A percentile compares a stretch with the other conserved stretches of the same genome.
Evolutionary conservation across 2,329 filamentous ascomycete genomes (phyloP).

Genomic region (Diatrype stigma): DNA sequence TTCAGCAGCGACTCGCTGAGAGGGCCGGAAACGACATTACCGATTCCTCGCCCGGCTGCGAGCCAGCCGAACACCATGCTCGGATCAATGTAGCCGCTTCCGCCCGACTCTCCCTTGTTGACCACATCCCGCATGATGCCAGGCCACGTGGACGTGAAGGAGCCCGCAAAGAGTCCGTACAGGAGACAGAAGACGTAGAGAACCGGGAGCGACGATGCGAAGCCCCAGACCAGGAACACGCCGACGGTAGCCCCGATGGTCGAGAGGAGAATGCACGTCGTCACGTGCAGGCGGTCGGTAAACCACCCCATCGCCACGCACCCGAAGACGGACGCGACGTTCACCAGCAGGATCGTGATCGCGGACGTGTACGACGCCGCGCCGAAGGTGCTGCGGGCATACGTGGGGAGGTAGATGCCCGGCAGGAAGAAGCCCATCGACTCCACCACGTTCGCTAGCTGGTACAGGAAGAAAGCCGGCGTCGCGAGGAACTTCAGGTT

Average conservation of each 20-base stretch:
- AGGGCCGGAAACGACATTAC: slow-evolving; percentile 55
- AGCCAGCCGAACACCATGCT: slow-evolving; percentile 56
- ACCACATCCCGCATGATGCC: slow-evolving; percentile 47
- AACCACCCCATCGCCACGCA: slow-evolving; percentile 55
- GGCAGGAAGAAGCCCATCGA: slow-evolving; percentile 61
- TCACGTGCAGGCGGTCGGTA: slow-evolving; percentile 50
- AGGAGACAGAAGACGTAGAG: slow-evolving; percentile 57
- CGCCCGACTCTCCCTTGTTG: slow-evolving; percentile 17
- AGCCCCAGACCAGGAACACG: slow-evolving; percentile 59
- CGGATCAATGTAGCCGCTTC: slow-evolving; percentile 32
- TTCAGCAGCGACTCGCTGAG: slow-evolving; percentile 50
- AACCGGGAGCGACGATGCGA: slow-evolving; percentile 46
- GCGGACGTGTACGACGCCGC: slow-evolving; percentile 47
- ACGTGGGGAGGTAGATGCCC: slow-evolving; percentile 57
- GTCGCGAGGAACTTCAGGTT: slow-evolving; percentile 48
- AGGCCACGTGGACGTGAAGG: slow-evolving; percentile 60
- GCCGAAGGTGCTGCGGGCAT: slow-evolving; percentile 45
- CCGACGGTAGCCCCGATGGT: slow-evolving; percentile 52
- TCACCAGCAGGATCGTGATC: slow-evolving; percentile 55
- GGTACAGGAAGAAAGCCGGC: slow-evolving; percentile 53
- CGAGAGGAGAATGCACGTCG: slow-evolving; percentile 53
- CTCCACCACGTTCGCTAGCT: slow-evolving; percentile 54
- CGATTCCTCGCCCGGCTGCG: slow-evolving; percentile 55
- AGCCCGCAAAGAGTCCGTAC: slow-evolving; percentile 63
- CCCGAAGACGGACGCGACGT: slow-evolving; percentile 55